These are phyloP conservation scores for Aegilops longissima DNA, from an alignment of 176 grass and related monocot species.

Conservation along the genomic window DNA sequence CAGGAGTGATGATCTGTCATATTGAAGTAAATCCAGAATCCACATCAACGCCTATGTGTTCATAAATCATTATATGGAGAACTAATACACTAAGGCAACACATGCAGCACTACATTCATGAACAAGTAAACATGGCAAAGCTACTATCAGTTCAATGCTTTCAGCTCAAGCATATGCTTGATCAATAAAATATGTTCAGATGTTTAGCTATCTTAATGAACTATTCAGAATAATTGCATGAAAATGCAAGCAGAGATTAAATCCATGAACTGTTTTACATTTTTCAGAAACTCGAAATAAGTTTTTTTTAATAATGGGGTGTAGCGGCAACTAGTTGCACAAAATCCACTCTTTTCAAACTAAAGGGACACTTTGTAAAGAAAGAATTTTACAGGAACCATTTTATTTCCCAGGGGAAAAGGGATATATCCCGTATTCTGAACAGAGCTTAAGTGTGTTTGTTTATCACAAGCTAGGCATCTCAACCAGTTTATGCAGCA, in stretches of 20 bases:
- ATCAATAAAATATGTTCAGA: neutral
- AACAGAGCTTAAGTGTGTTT: neutral
- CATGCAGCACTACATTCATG: neutral
- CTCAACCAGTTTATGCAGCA: neutral
- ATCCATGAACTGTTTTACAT: neutral
- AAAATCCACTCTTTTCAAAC: neutral
- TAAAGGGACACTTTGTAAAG: neutral
- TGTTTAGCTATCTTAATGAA: neutral
- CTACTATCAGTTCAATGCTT: neutral
- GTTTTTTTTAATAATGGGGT: constrained; percentile 24
- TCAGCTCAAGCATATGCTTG: neutral
- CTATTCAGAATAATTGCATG: neutral
- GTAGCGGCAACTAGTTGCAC: neutral
- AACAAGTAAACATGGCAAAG: neutral
- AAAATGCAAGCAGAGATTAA: neutral
- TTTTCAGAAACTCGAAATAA: neutral
- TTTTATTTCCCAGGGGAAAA: neutral
- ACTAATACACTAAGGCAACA: neutral
- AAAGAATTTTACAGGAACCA: neutral
- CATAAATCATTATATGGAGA: neutral
- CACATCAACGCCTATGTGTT: neutral
- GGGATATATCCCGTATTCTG: neutral
- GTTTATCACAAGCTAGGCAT: neutral
- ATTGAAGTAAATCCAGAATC: constrained; percentile 5
- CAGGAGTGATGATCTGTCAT: neutral